Base-by-base conservation (phyloP, 2,329 filamentous ascomycete species). In the Fusarium chlamydosporum region DNA sequence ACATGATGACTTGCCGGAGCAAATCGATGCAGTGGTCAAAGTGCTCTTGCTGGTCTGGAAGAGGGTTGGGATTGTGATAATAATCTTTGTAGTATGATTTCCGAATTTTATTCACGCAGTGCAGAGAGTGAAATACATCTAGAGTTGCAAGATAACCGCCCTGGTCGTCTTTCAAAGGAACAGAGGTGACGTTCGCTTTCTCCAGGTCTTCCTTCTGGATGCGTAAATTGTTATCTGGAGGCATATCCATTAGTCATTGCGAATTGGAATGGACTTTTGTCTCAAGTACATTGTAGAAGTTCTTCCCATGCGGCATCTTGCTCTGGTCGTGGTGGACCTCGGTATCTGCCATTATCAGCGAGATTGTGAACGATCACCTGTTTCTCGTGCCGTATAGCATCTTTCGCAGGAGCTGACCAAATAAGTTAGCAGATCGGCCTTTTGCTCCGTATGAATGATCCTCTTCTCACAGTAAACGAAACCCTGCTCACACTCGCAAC, bases 21-120 rank as follows among this genome's bases (percentile, higher is more conserved):
- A 57, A 18, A 10, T 57, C 55, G 43, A 57, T 57, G 8, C 55
- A 57, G 18, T 57, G 55, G 23, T 57, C 55, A 31, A 57, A 57
- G n/a, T 57, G 55, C 31, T 43, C 55, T 9, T 43, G 45, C 12
- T 57, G 55, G 31, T 57, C 46, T 18, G 55, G 27, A 18, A 57
- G n/a, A n/a, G 55, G 55, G 10, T 57, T 57, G 3, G 55, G 55
- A 20, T 57, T 46, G 26, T 57, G 55, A 38, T 57, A 57, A 16
- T 57, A 57, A n/a, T 51, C 38, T 5, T 45, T 43, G 7, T 57
- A 57, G 38, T 51, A 57, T 1, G 45, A 43, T 27, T 57, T 57
- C 23, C 55, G 55, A 18, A 57, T 29, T 11, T 57, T 57, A 6
- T 57, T 51, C 2, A 57, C 38, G 38, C 55, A 57, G 20, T 57